These are phyloP conservation scores for Tulasnella calospora DNA, from an alignment of 768 basidiomycete species.

Conservation along the genomic window DNA sequence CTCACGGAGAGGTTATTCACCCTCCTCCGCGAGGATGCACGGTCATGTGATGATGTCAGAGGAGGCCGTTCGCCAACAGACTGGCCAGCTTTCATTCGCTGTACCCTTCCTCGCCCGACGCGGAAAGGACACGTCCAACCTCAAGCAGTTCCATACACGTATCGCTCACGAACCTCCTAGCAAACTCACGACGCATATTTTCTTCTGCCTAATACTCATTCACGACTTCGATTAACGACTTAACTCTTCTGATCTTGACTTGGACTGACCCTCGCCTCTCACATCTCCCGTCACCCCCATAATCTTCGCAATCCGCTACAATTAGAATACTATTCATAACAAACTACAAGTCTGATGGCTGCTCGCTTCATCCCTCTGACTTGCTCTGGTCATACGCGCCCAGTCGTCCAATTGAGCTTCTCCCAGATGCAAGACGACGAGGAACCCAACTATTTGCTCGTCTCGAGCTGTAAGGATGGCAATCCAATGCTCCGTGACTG, in stretches of 20 bases:
- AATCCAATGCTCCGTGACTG: constrained; percentile 95
- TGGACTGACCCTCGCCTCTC: constrained; percentile 7
- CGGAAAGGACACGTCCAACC: not conserved
- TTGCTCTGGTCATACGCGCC: constrained; percentile 41
- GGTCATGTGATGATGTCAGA: constrained; percentile 8
- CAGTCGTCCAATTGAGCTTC: constrained; percentile 89
- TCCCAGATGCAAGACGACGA: constrained; percentile 73
- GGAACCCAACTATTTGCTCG: constrained; percentile 69
- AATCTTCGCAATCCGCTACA: constrained; percentile 11
- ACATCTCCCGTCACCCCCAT: not conserved
- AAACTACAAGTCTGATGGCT: constrained; percentile 20
- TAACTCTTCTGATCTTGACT: constrained; percentile 1
- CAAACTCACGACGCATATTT: not conserved
- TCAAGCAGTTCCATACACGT: not conserved
- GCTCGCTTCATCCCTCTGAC: constrained; percentile 28
- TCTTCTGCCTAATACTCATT: constrained; percentile 5
- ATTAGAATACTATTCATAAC: not conserved
- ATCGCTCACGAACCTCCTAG: not conserved
- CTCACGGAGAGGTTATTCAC: not conserved
- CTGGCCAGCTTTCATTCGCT: not conserved
- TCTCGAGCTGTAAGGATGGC: constrained; percentile 98
- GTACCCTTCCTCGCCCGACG: not conserved
- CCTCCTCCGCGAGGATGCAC: not conserved
- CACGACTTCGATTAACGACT: not conserved
- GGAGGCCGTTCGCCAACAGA: not conserved